These are phyloP conservation scores for Thermothielavioides terrestris DNA, from an alignment of 495 filamentous ascomycete genomes.

Conservation along the genomic window DNA sequence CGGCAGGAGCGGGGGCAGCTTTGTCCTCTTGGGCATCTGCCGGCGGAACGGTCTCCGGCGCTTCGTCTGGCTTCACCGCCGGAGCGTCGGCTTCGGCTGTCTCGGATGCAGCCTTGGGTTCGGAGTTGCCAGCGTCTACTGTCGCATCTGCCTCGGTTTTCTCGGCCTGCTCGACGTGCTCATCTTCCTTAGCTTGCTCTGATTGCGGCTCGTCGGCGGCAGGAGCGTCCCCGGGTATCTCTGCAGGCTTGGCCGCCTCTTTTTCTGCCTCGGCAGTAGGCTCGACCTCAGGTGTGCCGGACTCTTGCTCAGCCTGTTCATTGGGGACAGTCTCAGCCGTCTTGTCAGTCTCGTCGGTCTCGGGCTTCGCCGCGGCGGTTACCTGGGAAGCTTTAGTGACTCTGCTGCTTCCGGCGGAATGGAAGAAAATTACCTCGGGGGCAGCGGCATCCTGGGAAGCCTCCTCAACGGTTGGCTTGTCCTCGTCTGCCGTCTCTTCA, in stretches of 20 bases:
- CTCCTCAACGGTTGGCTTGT: background rate
- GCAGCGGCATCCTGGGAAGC: background rate
- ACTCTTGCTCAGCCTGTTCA: background rate
- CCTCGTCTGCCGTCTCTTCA: background rate
- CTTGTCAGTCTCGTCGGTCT: background rate
- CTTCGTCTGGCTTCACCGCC: background rate
- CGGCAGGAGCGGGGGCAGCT: slow-evolving; percentile 9
- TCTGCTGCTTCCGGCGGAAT: background rate
- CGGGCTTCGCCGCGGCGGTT: background rate
- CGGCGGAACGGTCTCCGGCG: background rate
- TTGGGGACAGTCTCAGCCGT: background rate
- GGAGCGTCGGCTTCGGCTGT: background rate
- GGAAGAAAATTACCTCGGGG: background rate
- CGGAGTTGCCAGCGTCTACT: slow-evolving; percentile 6
- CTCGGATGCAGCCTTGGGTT: background rate
- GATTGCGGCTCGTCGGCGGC: background rate
- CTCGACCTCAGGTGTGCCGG: slow-evolving; percentile 7
- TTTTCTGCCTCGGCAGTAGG: background rate
- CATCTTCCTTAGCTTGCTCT: slow-evolving; percentile 2
- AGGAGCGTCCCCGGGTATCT: background rate
- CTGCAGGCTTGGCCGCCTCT: background rate
- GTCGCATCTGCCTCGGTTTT: background rate
- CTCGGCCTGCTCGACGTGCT: background rate
- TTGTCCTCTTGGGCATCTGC: slow-evolving; percentile 10
- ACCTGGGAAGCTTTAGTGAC: background rate